Conservation (phyloP, 2,329 filamentous ascomycete species). For the Bipolaris gigantea region DNA sequence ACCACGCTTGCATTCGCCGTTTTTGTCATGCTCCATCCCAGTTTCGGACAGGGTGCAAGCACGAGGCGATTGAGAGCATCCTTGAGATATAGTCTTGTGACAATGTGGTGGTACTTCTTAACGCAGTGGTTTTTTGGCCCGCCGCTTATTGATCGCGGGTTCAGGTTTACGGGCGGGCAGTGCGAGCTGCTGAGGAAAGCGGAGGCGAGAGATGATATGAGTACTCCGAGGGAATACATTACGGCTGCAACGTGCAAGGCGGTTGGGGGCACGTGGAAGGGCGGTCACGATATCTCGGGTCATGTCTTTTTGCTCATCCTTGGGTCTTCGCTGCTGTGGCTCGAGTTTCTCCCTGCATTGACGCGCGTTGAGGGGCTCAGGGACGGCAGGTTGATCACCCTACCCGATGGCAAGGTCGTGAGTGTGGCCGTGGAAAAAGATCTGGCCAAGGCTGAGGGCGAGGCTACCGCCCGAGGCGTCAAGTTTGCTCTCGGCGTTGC, state of each 20-base stretch:
- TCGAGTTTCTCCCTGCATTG: conserved; percentile 72
- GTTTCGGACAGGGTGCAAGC: conserved; percentile 50
- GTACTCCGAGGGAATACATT: conserved; percentile 56
- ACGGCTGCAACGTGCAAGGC: conserved; percentile 81
- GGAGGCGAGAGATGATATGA: conserved; percentile 51
- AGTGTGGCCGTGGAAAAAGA: conserved; percentile 48
- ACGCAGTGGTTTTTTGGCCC: conserved; percentile 98
- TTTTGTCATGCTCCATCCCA: conserved; percentile 71
- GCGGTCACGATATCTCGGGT: conserved; percentile 95
- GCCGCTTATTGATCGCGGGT: conserved; percentile 84
- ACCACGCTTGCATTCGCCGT: conserved; percentile 72
- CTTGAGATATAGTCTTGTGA: conserved; percentile 71
- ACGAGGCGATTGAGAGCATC: conserved; percentile 59
- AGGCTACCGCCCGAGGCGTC: conserved; percentile 54
- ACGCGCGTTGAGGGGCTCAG: conserved; percentile 50
- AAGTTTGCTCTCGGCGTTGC: conserved; percentile 62
- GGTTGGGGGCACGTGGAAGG: conserved; percentile 80
- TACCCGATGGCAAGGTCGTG: conserved; percentile 64
- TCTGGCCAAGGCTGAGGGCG: conserved; percentile 45
- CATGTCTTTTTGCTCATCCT: conserved; percentile 92
- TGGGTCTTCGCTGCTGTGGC: conserved; percentile 76
- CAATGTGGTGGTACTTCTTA: conserved; percentile 77
- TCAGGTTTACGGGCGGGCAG: conserved; percentile 82
- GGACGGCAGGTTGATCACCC: conserved; percentile 68
- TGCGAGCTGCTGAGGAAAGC: conserved; percentile 66